A percentile compares a stretch with the other conserved stretches of the same genome.
Evolutionary conservation across 1,284 basidiomycete genomes (phyloP).

Genomic region (Moniliella sp.): DNA sequence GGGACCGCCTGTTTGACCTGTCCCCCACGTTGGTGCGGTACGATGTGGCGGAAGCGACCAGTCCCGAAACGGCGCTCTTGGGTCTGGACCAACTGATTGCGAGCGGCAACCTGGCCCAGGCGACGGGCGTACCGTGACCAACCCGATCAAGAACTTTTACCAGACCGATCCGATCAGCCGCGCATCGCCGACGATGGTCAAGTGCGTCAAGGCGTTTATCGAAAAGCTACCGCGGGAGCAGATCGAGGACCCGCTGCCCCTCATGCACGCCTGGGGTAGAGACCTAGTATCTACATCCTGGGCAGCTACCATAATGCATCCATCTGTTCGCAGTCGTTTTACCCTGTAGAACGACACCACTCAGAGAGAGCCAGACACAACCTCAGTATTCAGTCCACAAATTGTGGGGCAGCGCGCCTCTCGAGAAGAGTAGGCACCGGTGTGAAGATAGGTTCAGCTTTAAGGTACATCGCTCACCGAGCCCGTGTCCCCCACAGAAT

Average conservation of each 20-base stretch:
- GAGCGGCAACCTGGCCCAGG: neutral
- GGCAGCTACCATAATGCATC: too few relatives aligned
- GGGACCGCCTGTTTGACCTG: slow-evolving; percentile 92
- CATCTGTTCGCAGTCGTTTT: too few relatives aligned
- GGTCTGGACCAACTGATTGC: neutral
- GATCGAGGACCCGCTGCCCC: slow-evolving; percentile 1
- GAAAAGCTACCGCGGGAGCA: slow-evolving; percentile 8
- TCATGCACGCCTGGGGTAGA: too few relatives aligned
- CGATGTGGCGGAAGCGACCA: slow-evolving; percentile 60
- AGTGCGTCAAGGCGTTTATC: slow-evolving; percentile 13
- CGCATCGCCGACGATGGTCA: slow-evolving; percentile 35
- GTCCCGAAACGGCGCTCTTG: slow-evolving; percentile 19
- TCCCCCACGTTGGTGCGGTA: slow-evolving; percentile 74
- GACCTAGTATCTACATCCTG: too few relatives aligned
- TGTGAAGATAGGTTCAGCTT: too few relatives aligned
- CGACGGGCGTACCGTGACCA: slow-evolving; percentile 42
- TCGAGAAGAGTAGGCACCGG: too few relatives aligned
- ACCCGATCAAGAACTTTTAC: slow-evolving; percentile 81
- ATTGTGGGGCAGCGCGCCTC: too few relatives aligned
- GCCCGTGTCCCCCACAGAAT: too few relatives aligned
- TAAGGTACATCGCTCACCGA: too few relatives aligned
- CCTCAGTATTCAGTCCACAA: too few relatives aligned
- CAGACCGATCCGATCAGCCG: slow-evolving; percentile 57
- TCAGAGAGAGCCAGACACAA: too few relatives aligned
- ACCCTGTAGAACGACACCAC: too few relatives aligned